Base-by-base conservation (phyloP, 1,139 yeast genomes). In the Saccharomycopsis phalli region DNA sequence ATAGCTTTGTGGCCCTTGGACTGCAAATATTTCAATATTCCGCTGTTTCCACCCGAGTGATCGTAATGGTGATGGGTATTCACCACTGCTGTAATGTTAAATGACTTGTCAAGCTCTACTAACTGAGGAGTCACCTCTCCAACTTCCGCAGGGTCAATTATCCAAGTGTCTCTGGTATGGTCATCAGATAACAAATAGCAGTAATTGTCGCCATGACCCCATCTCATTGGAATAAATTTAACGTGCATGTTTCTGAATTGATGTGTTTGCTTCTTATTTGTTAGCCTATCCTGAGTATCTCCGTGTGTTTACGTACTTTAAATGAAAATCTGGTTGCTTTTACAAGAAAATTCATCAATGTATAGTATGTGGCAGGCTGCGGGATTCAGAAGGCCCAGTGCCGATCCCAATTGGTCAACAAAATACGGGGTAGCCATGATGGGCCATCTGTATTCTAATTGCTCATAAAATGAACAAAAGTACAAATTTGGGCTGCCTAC, bases 1-100 rank as follows among this genome's bases (percentile, higher is more conserved):
- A 80, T 54, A 33, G 61, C 66, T 37, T 51, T 51, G 35, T 56
- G 53, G 47, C 63, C 68, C 51, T 59, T 59, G 38, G 47, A 42
- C 35, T 50, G 49, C 34, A 59, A 51, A 31, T 51, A 52, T 14
- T 44, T 53, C 29, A 54, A 26, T 49, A 75, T 52, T 20, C 61
- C 66, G 23, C 63, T 60, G 56, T 91, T 91, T 1, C 99, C 99
- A 18, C 84, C 95, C 1, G 96, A 70, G 60, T 91, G 98, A 56
- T 91, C 99, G 53, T 76, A 74, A 58, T 91, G 98, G 57, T 93
- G 97, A 56, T 91, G 98, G 1, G 98, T 91, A 58, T 91, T 91
- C 41, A 84, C 94, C 47, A 91, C 81, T 1, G 91, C 87, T 38
- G 68, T 68, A 45, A 88, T 62, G 27, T 68, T 62, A 14, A 33